Percentiles rank a stretch among this genome's conserved stretches.
Conservation (phyloP, 176 grass and related monocot genomes). For the Paspalum vaginatum region DNA sequence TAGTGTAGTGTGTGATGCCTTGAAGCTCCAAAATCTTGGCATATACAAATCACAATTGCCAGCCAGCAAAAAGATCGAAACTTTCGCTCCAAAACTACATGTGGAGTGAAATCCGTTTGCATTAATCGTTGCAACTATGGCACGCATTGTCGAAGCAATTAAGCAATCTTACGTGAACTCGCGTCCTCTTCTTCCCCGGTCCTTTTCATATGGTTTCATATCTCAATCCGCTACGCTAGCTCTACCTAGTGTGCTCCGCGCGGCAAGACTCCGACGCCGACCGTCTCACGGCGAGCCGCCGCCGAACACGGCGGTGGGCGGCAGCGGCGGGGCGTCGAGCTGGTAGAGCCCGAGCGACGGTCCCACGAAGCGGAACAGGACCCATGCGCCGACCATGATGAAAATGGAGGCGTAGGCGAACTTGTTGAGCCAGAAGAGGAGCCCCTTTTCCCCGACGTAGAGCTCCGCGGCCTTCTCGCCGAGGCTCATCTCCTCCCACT, state of each 20-base stretch:
- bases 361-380: constrained; percentile 94
- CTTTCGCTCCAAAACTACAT: constrained; percentile 12
- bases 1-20: neutral
- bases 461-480: constrained; percentile 80
- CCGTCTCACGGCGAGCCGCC: constrained; percentile 14
- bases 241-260: constrained; percentile 11
- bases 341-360: constrained; percentile 76
- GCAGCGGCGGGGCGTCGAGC: constrained; percentile 72
- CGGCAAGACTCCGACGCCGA: neutral
- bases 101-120: neutral
- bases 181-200: neutral
- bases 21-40: neutral
- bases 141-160: neutral
- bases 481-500: constrained; percentile 85
- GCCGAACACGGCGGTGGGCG: constrained; percentile 56
- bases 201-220: neutral
- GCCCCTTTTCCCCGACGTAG: constrained; percentile 86
- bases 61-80: constrained; percentile 1
- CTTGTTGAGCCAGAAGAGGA: constrained; percentile 97
- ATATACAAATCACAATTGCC: neutral
- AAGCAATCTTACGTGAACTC: neutral
- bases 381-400: constrained; percentile 72
- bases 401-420: constrained; percentile 94
- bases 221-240: constrained; percentile 31
- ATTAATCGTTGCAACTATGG: neutral